A percentile compares a stretch with the other conserved stretches of the same genome.
phyloP scores from a whole-genome alignment of 169 alveolate genomes.

The Cyclospora cayetanensis region DNA sequence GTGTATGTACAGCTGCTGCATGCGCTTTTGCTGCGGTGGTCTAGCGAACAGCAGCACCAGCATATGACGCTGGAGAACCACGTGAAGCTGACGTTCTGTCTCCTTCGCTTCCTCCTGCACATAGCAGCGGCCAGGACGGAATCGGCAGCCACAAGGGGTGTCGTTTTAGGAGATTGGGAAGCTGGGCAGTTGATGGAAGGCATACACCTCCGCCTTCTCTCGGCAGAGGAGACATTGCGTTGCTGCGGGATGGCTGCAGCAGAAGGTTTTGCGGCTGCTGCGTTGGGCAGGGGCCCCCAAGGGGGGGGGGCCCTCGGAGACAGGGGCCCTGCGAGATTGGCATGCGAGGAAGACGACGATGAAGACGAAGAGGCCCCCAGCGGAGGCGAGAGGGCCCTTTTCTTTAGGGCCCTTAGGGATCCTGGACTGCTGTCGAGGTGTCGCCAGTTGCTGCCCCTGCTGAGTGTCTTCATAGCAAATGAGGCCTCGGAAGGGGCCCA shows the following conservation, averaged over 20 bases:
- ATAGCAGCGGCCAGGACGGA: not conserved
- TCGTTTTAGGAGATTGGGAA: not conserved
- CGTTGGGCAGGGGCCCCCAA: conserved; percentile 7
- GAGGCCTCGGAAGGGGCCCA: not conserved
- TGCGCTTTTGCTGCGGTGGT: not conserved
- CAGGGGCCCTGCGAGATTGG: not conserved
- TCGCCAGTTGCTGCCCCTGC: not conserved
- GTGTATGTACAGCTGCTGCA: not conserved
- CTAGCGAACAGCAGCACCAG: not conserved
- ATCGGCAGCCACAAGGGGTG: conserved; percentile 3
- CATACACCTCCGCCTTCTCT: not conserved
- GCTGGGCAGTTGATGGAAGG: conserved; percentile 1
- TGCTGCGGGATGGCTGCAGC: conserved; percentile 30
- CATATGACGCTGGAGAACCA: not conserved
- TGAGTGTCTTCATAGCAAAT: too few relatives aligned
- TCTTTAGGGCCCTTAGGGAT: not conserved
- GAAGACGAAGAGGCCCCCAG: not conserved
- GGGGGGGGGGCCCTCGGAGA: not conserved
- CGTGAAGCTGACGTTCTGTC: not conserved
- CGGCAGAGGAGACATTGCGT: conserved; percentile 13
- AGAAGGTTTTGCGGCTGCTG: conserved; percentile 33
- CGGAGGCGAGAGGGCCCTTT: not conserved
- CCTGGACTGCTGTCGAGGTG: not conserved
- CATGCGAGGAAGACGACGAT: too few relatives aligned
- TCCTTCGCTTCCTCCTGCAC: not conserved